These are phyloP conservation scores for Cercospora sojina DNA, from an alignment of 2,329 filamentous ascomycete genomes.

Conservation along the genomic window DNA sequence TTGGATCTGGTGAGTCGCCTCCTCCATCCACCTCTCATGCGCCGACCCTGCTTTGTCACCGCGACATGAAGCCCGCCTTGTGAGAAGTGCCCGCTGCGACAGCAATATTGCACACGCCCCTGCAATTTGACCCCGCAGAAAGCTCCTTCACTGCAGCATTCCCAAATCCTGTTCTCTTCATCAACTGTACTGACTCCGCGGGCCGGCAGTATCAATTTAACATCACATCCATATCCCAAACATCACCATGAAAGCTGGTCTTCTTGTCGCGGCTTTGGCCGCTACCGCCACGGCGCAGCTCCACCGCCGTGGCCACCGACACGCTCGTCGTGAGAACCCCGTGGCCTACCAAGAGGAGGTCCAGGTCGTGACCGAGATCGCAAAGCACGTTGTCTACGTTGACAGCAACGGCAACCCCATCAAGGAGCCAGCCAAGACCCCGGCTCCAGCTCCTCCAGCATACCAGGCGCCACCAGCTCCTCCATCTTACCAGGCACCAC, in stretches of 20 bases:
- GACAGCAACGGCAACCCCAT: slow-evolving; percentile 57
- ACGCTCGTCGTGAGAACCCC: slow-evolving; percentile 38
- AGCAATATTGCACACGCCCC: background rate
- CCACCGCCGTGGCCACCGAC: slow-evolving; percentile 38
- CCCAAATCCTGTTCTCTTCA: background rate
- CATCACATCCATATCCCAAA: slow-evolving; percentile 12
- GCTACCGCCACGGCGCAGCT: slow-evolving; percentile 30
- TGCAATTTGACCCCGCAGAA: background rate
- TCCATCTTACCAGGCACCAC: slow-evolving; percentile 14
- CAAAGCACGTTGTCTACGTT: slow-evolving; percentile 59
- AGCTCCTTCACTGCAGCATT: background rate
- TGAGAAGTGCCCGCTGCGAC: background rate
- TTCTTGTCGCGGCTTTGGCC: slow-evolving; percentile 32
- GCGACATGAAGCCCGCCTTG: background rate
- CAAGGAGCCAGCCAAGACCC: slow-evolving; percentile 30
- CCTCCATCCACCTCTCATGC: slow-evolving; percentile 1
- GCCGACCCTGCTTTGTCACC: background rate
- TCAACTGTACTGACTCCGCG: slow-evolving; percentile 26
- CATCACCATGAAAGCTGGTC: slow-evolving; percentile 36
- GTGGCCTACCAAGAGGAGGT: slow-evolving; percentile 36
- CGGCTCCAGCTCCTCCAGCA: slow-evolving; percentile 9
- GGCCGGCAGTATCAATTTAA: slow-evolving; percentile 25
- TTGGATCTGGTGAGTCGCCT: slow-evolving; percentile 17
- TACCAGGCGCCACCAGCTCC: slow-evolving; percentile 15
- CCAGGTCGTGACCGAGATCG: slow-evolving; percentile 43